A percentile compares a stretch with the other conserved stretches of the same genome.
Conservation (phyloP, 176 grass and related monocot species). For the Areca catechu region DNA sequence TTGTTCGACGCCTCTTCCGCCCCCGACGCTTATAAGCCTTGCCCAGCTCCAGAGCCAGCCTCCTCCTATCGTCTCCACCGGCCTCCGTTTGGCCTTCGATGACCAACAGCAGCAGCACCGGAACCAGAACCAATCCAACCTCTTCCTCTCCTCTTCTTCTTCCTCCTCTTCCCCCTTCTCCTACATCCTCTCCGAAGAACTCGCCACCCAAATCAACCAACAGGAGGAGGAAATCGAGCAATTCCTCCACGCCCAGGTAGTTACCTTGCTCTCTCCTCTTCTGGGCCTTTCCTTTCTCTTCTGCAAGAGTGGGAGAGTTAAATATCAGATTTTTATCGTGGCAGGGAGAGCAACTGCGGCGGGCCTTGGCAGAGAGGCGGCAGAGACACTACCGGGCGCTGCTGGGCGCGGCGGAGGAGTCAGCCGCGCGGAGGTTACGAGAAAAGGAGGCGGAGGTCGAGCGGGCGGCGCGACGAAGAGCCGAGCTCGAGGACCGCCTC, state of each 20-base stretch:
- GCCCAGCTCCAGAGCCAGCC: slow-evolving; percentile 2
- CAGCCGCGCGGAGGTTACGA: background rate
- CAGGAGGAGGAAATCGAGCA: slow-evolving; percentile 14
- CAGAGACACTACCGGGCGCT: slow-evolving; percentile 7
- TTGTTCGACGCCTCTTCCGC: background rate
- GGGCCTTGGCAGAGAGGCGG: background rate
- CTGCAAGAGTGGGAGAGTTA: background rate
- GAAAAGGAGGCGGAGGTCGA: slow-evolving; percentile 5
- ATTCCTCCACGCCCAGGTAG: slow-evolving; percentile 8
- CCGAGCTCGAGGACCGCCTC: slow-evolving; percentile 14
- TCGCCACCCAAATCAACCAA: background rate
- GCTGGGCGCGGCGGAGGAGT: background rate
- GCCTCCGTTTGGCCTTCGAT: slow-evolving; percentile 9
- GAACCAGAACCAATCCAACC: background rate
- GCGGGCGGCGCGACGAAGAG: background rate
- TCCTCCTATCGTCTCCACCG: slow-evolving; percentile 7
- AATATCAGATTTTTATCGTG: background rate
- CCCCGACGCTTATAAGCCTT: slow-evolving; percentile 3
- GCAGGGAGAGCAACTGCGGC: slow-evolving; percentile 5
- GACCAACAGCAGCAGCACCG: slow-evolving; percentile 5
- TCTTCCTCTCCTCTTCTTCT: background rate
- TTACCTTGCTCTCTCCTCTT: too few relatives aligned
- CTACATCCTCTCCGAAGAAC: background rate
- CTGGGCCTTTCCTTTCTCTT: background rate
- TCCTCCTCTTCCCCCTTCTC: slow-evolving; percentile 2